Evolutionary conservation across 805 yeast genomes (phyloP).

Genomic region (Cyberlindnera amylophila): DNA sequence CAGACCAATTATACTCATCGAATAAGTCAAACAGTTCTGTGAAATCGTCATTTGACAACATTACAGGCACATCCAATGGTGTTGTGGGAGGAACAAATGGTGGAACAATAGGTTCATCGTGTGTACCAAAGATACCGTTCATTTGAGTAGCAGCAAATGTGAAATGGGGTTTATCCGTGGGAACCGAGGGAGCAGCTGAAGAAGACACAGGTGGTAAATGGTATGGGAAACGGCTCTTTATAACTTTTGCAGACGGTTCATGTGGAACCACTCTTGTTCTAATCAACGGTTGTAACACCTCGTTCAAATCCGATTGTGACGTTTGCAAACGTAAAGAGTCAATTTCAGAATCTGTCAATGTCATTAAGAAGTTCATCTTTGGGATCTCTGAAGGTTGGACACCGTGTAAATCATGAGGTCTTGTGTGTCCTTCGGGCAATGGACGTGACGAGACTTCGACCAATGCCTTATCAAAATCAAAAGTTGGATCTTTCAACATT

Average conservation of each 20-base stretch:
- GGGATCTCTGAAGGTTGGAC: conserved; percentile 14
- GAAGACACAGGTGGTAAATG: no score
- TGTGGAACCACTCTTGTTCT: not conserved
- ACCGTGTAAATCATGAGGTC: not conserved
- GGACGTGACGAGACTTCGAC: conserved; percentile 1
- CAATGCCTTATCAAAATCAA: conserved; percentile 18
- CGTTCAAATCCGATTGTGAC: conserved; percentile 12
- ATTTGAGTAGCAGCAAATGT: no score
- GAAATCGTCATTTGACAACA: conserved; percentile 3
- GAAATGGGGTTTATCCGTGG: no score
- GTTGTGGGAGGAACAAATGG: not conserved
- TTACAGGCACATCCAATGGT: not conserved
- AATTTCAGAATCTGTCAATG: conserved; percentile 15
- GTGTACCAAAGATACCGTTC: not conserved
- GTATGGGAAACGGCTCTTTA: no score
- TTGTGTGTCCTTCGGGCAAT: not conserved
- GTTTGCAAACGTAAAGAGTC: conserved; percentile 1
- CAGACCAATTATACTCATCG: conserved; percentile 7
- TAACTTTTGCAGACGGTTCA: not conserved
- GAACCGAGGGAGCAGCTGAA: no score
- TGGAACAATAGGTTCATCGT: no score
- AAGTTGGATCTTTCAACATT: conserved; percentile 17
- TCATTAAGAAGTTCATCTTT: conserved; percentile 9
- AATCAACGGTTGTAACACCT: conserved; percentile 16
- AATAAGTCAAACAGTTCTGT: conserved; percentile 5